Conservation (phyloP, 2,329 filamentous ascomycete genomes). For the Colletotrichum chlorophyti region DNA sequence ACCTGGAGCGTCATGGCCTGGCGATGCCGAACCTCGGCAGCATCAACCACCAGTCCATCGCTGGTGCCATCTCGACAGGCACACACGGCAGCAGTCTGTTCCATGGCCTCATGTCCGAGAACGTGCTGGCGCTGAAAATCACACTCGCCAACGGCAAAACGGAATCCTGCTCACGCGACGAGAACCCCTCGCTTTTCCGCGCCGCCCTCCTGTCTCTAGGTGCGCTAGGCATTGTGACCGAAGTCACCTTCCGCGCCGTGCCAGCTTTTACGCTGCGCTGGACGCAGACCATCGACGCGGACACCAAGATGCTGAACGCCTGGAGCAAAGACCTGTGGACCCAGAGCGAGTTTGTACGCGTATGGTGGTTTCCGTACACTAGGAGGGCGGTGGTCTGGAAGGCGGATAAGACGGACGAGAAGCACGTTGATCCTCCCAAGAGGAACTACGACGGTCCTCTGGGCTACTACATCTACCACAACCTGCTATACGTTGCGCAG, state of each 20-base stretch:
- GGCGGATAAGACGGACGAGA: slow-evolving; percentile 77
- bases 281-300: slow-evolving; percentile 78
- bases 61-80: slow-evolving; percentile 89
- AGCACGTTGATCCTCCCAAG: slow-evolving; percentile 62
- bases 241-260: slow-evolving; percentile 84
- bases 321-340: slow-evolving; percentile 85
- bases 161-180: slow-evolving; percentile 71
- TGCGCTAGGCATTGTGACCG: slow-evolving; percentile 87
- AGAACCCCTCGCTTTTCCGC: slow-evolving; percentile 82
- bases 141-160: slow-evolving; percentile 82
- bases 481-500: slow-evolving; percentile 81
- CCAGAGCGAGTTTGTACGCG: slow-evolving; percentile 84
- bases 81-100: slow-evolving; percentile 88
- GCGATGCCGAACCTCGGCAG: slow-evolving; percentile 93
- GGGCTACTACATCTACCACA: slow-evolving; percentile 92
- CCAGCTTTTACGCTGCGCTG: slow-evolving; percentile 86
- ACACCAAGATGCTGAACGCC: slow-evolving; percentile 70
- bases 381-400: slow-evolving; percentile 88
- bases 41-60: slow-evolving; percentile 93
- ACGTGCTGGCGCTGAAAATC: slow-evolving; percentile 76
- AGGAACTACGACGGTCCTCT: slow-evolving; percentile 84
- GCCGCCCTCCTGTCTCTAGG: slow-evolving; percentile 88
- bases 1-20: slow-evolving; percentile 76
- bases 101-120: slow-evolving; percentile 86
- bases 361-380: slow-evolving; percentile 98